These are phyloP conservation scores for Talaromyces trachyspermus DNA, from an alignment of 495 filamentous ascomycete species.

Conservation along the genomic window DNA sequence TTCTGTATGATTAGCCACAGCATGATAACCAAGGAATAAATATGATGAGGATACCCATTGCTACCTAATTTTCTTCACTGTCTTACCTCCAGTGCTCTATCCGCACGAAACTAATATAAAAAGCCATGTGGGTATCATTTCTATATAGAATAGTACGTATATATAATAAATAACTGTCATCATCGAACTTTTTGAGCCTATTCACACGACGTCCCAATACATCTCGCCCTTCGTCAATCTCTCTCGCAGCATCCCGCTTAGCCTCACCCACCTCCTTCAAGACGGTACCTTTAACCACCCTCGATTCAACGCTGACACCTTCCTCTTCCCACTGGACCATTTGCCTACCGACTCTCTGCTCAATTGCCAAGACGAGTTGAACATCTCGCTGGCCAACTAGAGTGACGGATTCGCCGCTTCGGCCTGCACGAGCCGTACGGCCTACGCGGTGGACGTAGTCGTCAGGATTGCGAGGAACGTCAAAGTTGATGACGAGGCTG, in stretches of 20 bases:
- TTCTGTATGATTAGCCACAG: no score
- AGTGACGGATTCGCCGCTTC: slow-evolving; percentile 72
- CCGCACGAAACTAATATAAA: no score
- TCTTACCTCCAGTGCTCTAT: no score
- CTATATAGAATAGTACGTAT: neutral
- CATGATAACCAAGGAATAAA: neutral
- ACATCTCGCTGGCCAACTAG: slow-evolving; percentile 91
- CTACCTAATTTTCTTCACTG: no score
- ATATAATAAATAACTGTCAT: neutral
- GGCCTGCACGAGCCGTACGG: slow-evolving; percentile 86
- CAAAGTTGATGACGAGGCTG: slow-evolving; percentile 85
- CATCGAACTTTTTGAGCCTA: slow-evolving; percentile 40
- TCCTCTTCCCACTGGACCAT: slow-evolving; percentile 82
- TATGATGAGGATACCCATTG: slow-evolving; percentile 4
- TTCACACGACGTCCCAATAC: slow-evolving; percentile 48
- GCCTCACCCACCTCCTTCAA: slow-evolving; percentile 85
- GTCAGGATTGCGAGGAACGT: slow-evolving; percentile 89
- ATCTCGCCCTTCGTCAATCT: slow-evolving; percentile 88
- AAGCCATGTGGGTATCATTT: neutral
- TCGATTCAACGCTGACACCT: slow-evolving; percentile 79
- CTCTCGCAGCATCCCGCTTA: slow-evolving; percentile 80
- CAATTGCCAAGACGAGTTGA: slow-evolving; percentile 76
- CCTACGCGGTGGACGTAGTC: slow-evolving; percentile 97
- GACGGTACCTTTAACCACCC: slow-evolving; percentile 67
- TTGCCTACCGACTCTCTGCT: slow-evolving; percentile 69